Evolutionary conservation across 2,329 filamentous ascomycete species (phyloP), one percentile per base, ranked within the genome.

Genomic region (Rhynchosporium secalis): DNA sequence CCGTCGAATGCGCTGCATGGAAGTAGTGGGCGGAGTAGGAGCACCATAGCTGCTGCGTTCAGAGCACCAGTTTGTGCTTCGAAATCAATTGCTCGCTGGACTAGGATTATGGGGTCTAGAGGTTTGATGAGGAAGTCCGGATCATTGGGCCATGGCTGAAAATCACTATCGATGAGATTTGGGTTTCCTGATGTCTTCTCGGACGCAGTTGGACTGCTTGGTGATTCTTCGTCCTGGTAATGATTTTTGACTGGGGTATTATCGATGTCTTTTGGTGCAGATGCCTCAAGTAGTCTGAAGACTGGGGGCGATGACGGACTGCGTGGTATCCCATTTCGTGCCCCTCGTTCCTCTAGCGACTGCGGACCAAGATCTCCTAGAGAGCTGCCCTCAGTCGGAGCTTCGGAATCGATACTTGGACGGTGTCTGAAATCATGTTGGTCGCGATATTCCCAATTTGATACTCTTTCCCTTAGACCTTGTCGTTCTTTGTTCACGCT

Each of bases 31-130:
- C 80, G 79, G 0, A 88, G 76, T 0, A 88, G 78, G 3, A 88
- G 78, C 4, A 88, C 72, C 67, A 88, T 87, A 33, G 83, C 82
- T 0, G 85, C 81, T 0, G 85, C 84, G 64, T 85, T 83, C 29
- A 87, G 76, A 1, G 83, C 80, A 0, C 83, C 86, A 1, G 79
- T 80, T 52, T 77, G 79, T 5, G 78, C 78, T 69, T 88, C 85
- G 61, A 85, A 87, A 4, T 78, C 75, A 1, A 88, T 75, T 0
- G 83, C 80, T 4, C 83, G 79, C 12, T 78, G 75, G 7, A 88
- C 74, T 8, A 87, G 75, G 0, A 78, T 75, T 57, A 83, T 82
- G 0, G 86, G 85, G 52, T 87, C 78, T 1, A 88, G 78, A 0
- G 84, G 81, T 0, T 76, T 71, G 63, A 83, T 78, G 0, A 84